Base-by-base conservation (phyloP, 257 asterid genomes). In the Nicotiana undulata region DNA sequence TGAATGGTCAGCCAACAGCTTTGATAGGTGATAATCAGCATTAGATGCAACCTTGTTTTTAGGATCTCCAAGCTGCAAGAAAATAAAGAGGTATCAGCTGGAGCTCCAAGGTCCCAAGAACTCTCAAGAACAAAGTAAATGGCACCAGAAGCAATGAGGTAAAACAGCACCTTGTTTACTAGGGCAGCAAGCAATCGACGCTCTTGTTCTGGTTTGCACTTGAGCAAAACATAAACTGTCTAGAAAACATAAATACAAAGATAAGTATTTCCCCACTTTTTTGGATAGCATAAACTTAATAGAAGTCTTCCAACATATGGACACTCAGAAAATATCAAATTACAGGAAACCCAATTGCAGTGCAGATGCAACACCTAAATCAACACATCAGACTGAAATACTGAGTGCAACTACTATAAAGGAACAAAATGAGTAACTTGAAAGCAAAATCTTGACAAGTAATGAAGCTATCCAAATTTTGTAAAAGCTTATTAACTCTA, bases 181-280 rank as follows among this genome's bases (percentile, higher is more conserved):
- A 96, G 86, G 22, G 97, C 88, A 80, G 95, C 85, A 65, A 96
- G 98, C 84, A 96, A 86, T 13, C 91, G 91, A 6, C 97, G 93
- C 90, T 96, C 99, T 85, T 92, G 98, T 76, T 96, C 99, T 82
- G 98, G 90, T 90, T 96, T 96, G 92, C 92, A 92, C 86, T 87
- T 92, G 83, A 96, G 88, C 93, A 94, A 82, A 16, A 87, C 86
- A 86, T 88, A 91, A 34, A 91, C 87, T 75, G 89, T 91, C 99
- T 96, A 90, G 82, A 74, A 65, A 10, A 74, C n/a, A 32, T 55
- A 37, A 51, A 67, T 32, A 18, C 83, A 81, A 13, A 44, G 22
- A 15, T 74, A 8, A 74, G 61, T 26, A 46, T 49, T 15, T 74
- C 79, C 61, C 34, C 79, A 74, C 26, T 74, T 74, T 24, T 74